Evolutionary conservation across 2,329 filamentous ascomycete species (phyloP).

Genomic region (Diatrype stigma): DNA sequence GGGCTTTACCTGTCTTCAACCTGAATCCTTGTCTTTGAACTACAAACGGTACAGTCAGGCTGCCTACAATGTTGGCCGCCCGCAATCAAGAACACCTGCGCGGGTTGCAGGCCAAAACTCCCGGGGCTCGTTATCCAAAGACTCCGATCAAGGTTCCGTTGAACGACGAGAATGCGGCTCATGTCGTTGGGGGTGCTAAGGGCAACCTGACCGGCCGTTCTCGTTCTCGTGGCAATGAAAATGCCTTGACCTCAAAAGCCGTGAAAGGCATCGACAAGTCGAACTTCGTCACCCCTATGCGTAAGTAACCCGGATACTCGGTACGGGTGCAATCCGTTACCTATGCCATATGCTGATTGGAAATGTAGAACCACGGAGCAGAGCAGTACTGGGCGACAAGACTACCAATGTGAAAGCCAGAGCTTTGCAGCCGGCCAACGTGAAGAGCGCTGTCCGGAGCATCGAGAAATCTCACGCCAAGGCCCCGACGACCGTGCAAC

Average conservation of each 20-base stretch:
- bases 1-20: no score
- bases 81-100: constrained; percentile 87
- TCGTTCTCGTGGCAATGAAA: constrained; percentile 53
- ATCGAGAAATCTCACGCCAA: constrained; percentile 60
- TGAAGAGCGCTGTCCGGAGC: constrained; percentile 54
- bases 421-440: constrained; percentile 61
- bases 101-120: constrained; percentile 74
- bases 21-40: no score
- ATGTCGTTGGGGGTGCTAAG: constrained; percentile 55
- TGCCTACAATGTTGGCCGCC: constrained; percentile 64
- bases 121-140: constrained; percentile 70
- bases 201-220: constrained; percentile 50
- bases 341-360: constrained; percentile 3
- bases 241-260: constrained; percentile 47
- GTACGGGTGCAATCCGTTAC: neutral
- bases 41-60: no score
- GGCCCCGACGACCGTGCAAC: constrained; percentile 52
- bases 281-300: constrained; percentile 74
- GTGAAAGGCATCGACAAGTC: constrained; percentile 49
- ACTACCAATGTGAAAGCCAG: constrained; percentile 90
- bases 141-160: constrained; percentile 74
- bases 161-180: constrained; percentile 80
- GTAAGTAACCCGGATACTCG: constrained; percentile 43
- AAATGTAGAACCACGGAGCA: constrained; percentile 55
- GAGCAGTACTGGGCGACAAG: constrained; percentile 86